These are phyloP conservation scores for Saitoella complicata DNA, from an alignment of 805 yeast species.

Conservation along the genomic window DNA sequence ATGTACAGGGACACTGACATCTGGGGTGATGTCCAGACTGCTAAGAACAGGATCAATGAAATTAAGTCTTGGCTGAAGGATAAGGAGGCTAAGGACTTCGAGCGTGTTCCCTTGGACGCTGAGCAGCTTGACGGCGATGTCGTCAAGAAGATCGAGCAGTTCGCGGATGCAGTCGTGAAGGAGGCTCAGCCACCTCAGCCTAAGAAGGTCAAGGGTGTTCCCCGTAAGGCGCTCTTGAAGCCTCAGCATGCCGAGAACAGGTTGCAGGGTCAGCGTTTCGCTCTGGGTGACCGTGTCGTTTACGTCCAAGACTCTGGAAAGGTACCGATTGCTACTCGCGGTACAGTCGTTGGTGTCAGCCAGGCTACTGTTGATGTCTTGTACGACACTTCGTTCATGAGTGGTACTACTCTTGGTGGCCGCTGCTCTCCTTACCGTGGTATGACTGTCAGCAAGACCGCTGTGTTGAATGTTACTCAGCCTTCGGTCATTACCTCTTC, in stretches of 20 bases:
- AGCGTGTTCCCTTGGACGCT: constrained; percentile 56
- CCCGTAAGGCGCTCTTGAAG: constrained; percentile 64
- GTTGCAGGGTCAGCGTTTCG: constrained; percentile 58
- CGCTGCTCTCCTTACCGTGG: constrained; percentile 69
- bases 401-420: constrained; percentile 72
- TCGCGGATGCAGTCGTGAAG: constrained; percentile 27
- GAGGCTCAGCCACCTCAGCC: constrained; percentile 19
- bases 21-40: background rate
- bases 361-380: constrained; percentile 41
- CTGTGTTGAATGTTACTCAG: constrained; percentile 70
- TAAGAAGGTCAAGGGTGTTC: constrained; percentile 55
- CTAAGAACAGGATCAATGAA: constrained; percentile 15
- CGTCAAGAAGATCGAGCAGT: constrained; percentile 49
- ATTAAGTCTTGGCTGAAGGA: constrained; percentile 30
- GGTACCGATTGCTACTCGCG: constrained; percentile 73
- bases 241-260: constrained; percentile 57
- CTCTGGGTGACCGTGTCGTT: constrained; percentile 77
- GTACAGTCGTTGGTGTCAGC: constrained; percentile 64
- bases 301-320: constrained; percentile 77
- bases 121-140: constrained; percentile 58
- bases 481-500: background rate
- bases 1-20: background rate
- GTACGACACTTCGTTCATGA: constrained; percentile 68
- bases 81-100: constrained; percentile 22
- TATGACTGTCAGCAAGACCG: constrained; percentile 60